Percentiles rank a stretch among this genome's conserved stretches.
These are phyloP conservation scores for Cladosporium colombiae DNA, from an alignment of 2,329 filamentous ascomycete species.

Conservation along the genomic window DNA sequence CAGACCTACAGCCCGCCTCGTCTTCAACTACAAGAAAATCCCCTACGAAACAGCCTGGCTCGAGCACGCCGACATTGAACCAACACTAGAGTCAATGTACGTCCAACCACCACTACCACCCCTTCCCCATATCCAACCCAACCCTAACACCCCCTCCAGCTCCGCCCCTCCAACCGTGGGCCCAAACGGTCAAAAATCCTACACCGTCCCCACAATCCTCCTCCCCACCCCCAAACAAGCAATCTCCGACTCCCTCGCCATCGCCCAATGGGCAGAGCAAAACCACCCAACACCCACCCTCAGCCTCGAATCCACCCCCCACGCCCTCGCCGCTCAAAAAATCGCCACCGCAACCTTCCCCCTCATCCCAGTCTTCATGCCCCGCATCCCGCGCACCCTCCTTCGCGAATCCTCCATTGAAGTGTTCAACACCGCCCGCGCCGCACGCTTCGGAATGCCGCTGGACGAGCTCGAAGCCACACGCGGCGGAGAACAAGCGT, in stretches of 20 bases:
- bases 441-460: constrained; percentile 38
- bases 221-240: constrained; percentile 42
- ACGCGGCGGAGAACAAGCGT: constrained; percentile 36
- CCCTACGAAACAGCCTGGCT: constrained; percentile 46
- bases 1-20: constrained; percentile 33
- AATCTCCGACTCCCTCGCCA: constrained; percentile 45
- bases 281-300: constrained; percentile 43
- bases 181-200: constrained; percentile 27
- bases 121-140: neutral
- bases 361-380: constrained; percentile 39
- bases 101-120: neutral
- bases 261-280: constrained; percentile 45
- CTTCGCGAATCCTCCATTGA: constrained; percentile 41
- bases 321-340: constrained; percentile 30
- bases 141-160: constrained; percentile 11
- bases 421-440: constrained; percentile 45
- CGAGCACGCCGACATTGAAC: constrained; percentile 47
- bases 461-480: constrained; percentile 39
- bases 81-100: constrained; percentile 44
- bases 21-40: constrained; percentile 48
- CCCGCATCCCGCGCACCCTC: constrained; percentile 40
- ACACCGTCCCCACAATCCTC: constrained; percentile 48
- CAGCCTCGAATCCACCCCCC: constrained; percentile 38
- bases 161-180: neutral
- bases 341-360: constrained; percentile 4